A percentile compares a stretch with the other conserved stretches of the same genome.
Evolutionary conservation across 1,284 basidiomycete species (phyloP).

Genomic region (Meripilus lineatus): DNA sequence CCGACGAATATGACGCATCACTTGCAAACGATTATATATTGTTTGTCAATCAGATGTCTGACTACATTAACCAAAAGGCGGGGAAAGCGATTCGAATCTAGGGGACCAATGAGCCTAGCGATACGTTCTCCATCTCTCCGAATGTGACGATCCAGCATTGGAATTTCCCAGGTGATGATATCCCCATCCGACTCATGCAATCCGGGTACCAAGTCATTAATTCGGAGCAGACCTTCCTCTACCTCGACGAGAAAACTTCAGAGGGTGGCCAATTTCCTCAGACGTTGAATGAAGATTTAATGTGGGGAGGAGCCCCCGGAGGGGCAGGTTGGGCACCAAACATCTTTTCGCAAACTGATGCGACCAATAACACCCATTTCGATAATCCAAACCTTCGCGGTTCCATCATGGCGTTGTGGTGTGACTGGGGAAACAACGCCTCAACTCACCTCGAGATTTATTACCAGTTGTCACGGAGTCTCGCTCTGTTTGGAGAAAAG

Average conservation of each 20-base stretch:
- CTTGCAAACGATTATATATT: conserved; percentile 30
- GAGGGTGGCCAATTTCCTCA: conserved; percentile 23
- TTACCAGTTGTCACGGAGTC: conserved; percentile 25
- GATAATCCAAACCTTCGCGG: conserved; percentile 21
- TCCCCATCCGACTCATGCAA: conserved; percentile 23
- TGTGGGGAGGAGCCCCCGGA: conserved; percentile 25
- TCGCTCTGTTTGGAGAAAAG: conserved; percentile 24
- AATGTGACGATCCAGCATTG: conserved; percentile 35
- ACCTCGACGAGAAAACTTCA: conserved; percentile 30
- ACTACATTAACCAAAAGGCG: conserved; percentile 17
- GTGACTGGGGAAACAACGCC: conserved; percentile 28
- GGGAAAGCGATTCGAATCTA: conserved; percentile 29
- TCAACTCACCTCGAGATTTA: conserved; percentile 27
- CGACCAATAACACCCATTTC: conserved; percentile 24
- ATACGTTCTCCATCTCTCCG: conserved; percentile 22
- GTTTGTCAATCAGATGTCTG: conserved; percentile 30
- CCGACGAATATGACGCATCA: conserved; percentile 29
- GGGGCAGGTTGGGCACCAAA: conserved; percentile 27
- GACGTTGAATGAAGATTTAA: conserved; percentile 22
- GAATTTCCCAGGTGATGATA: conserved; percentile 31
- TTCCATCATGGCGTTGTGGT: conserved; percentile 26
- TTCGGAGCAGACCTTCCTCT: conserved; percentile 29
- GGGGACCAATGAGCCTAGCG: conserved; percentile 31
- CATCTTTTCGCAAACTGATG: conserved; percentile 23
- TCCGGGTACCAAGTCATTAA: conserved; percentile 27